Base-by-base conservation (phyloP, 2,329 filamentous ascomycete species). In the Bisporella sp. region DNA sequence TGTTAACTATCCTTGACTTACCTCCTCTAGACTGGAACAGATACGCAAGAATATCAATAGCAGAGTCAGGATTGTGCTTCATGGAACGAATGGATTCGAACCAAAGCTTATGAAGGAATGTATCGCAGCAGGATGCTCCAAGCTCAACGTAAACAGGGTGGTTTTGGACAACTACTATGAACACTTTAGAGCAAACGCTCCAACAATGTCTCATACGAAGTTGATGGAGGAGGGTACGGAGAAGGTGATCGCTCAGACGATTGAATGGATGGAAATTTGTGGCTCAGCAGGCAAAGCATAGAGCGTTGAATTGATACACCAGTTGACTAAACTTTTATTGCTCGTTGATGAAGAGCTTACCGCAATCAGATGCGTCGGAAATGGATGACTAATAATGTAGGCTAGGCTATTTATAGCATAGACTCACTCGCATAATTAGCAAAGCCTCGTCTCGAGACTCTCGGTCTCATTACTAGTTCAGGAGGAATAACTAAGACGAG, bases 21-120 rank as follows among this genome's bases (percentile, higher is more conserved):
- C 30, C 62, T 73, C 37, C 60, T 66, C 46, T 69, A 72, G 62
- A 58, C 73, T 61, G 37, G 53, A 57, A 42, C 51, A 52, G 21
- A 52, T 60, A 3, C 43, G 50, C 46, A 49, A 59, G 32, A 55
- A 51, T 0, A 63, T 65, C 12, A 64, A 65, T 1, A 68, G 68
- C 1, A 68, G 71, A 21, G 75, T 77, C 0, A 54, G 67, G 11
- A 62, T 78, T 21, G 78, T 76, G 2, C 63, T 82, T 32, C 79
- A 82, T 57, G 79, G 78, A 1, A 80, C 77, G 0, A 79, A 79
- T 74, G 50, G 49, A 39, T 80, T 80, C 53, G 65, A 69, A 1
- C 63, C 71, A 4, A 68, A 73, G n/a, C 62, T 78, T 3, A 74
- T 79, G 69, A 62, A 76, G 74, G 62, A 57, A 74, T 35, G 68